phyloP scores from a whole-genome alignment of 2,329 filamentous ascomycete species.

The Dactylellina parvicollis region DNA sequence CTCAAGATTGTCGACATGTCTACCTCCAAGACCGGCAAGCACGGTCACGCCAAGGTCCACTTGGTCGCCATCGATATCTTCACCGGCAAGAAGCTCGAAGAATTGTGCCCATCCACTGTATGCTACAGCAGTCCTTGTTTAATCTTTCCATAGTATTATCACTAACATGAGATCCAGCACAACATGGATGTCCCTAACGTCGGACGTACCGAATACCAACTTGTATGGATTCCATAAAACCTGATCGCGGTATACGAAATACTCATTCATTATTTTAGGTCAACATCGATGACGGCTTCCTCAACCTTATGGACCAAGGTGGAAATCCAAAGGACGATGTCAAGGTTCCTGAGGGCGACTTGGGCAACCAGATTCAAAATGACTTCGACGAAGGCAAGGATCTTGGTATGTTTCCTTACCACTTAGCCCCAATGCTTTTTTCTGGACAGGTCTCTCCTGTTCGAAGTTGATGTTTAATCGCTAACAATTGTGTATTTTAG shows the following conservation, averaged over 20 bases:
- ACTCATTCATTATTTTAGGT: constrained; percentile 61
- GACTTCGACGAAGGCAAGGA: constrained; percentile 61
- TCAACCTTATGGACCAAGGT: constrained; percentile 89
- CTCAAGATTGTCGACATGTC: constrained; percentile 92
- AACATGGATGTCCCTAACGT: constrained; percentile 99
- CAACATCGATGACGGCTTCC: constrained; percentile 92
- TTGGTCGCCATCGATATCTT: constrained; percentile 98
- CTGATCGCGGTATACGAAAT: background rate
- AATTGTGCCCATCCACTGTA: constrained; percentile 92
- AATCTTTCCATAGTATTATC: no score
- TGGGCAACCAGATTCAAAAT: constrained; percentile 80
- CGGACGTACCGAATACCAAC: constrained; percentile 86
- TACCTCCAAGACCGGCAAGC: constrained; percentile 99
- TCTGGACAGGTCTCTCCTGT: background rate
- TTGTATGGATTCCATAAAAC: constrained; percentile 63
- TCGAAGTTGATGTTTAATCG: background rate
- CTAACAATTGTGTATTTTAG: constrained; percentile 63
- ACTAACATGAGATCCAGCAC: constrained; percentile 62
- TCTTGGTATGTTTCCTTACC: constrained; percentile 15
- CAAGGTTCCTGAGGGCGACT: constrained; percentile 86
- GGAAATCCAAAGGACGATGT: constrained; percentile 94
- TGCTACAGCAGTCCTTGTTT: background rate
- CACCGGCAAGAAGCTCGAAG: constrained; percentile 99
- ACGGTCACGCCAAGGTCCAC: constrained; percentile 99
- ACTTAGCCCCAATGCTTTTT: background rate